A percentile compares a stretch with the other conserved stretches of the same genome.
phyloP scores from a whole-genome alignment of 2,329 filamentous ascomycete genomes.

The Epichloe amarillans region DNA sequence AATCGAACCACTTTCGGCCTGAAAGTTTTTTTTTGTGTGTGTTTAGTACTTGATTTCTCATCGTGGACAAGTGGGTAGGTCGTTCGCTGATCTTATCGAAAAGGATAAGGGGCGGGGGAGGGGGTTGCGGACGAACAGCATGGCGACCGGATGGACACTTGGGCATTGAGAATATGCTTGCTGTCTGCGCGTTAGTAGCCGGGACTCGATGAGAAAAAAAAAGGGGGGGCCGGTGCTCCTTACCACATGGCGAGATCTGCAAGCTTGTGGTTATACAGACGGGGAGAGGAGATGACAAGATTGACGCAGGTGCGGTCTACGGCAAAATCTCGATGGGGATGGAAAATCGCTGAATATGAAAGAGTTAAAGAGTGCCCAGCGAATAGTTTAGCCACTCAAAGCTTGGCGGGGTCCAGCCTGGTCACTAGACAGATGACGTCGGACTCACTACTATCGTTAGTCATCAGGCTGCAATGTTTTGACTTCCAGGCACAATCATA shows the following conservation, averaged over 20 bases:
- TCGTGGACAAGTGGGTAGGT: not conserved
- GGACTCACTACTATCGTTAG: not conserved
- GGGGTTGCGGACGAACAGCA: slow-evolving; percentile 55
- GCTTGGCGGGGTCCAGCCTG: not conserved
- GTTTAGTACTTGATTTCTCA: not conserved
- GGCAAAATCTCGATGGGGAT: not conserved
- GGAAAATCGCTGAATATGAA: not conserved
- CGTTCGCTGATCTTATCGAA: not conserved
- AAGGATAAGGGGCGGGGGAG: not conserved
- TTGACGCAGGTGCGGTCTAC: not conserved
- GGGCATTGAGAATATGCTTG: slow-evolving; percentile 97
- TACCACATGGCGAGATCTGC: slow-evolving; percentile 23
- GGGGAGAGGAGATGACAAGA: not conserved
- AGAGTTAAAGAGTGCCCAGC: too few relatives aligned
- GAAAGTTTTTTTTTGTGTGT: not conserved
- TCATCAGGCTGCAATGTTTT: not conserved
- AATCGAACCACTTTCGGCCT: slow-evolving; percentile 98
- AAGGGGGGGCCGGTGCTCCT: not conserved
- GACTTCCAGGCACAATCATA: not conserved
- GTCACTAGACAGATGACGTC: too few relatives aligned
- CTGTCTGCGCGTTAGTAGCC: slow-evolving; percentile 31
- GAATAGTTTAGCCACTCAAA: not conserved
- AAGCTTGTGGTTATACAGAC: not conserved
- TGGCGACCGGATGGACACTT: slow-evolving; percentile 87
- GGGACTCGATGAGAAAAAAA: not conserved